A percentile compares a stretch with the other conserved stretches of the same genome.
phyloP scores from a whole-genome alignment of 2,329 filamentous ascomycete genomes.

The Paecilomyces niveus region DNA sequence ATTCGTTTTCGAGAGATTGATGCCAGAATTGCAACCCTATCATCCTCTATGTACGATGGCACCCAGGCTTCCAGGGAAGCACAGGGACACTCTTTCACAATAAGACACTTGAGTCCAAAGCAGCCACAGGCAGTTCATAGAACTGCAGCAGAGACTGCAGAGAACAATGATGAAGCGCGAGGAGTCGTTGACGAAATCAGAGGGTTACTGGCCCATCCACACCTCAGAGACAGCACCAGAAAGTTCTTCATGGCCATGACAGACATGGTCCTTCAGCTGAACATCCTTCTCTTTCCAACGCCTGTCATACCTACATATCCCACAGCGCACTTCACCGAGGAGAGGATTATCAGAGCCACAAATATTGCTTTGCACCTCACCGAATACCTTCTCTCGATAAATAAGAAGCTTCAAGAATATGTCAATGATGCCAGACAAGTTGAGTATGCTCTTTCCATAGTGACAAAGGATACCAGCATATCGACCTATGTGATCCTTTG shows the following conservation, averaged over 20 bases:
- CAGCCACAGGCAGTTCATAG: background rate
- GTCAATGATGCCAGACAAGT: constrained; percentile 5
- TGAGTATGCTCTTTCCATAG: constrained; percentile 4
- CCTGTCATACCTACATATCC: background rate
- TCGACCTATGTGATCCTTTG: constrained; percentile 9
- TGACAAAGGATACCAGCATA: constrained; percentile 5
- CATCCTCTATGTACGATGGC: background rate
- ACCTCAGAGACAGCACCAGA: constrained; percentile 6
- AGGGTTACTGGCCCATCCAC: constrained; percentile 7
- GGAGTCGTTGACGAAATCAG: constrained; percentile 11
- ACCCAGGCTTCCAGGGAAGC: background rate
- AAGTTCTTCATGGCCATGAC: constrained; percentile 13
- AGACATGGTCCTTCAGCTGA: constrained; percentile 15
- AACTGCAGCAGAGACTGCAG: background rate
- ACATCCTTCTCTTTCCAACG: constrained; percentile 15
- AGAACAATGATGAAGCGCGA: background rate
- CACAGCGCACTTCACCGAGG: constrained; percentile 6
- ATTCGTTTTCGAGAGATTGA: constrained; percentile 12
- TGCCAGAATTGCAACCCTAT: constrained; percentile 3
- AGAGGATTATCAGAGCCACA: constrained; percentile 6
- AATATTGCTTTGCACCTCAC: constrained; percentile 9
- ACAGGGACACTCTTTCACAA: background rate
- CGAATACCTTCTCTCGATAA: constrained; percentile 8
- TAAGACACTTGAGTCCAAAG: background rate
- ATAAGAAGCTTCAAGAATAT: constrained; percentile 9